Evolutionary conservation across 805 yeast species (phyloP).

Genomic region (Ogataea thermomethanolica): DNA sequence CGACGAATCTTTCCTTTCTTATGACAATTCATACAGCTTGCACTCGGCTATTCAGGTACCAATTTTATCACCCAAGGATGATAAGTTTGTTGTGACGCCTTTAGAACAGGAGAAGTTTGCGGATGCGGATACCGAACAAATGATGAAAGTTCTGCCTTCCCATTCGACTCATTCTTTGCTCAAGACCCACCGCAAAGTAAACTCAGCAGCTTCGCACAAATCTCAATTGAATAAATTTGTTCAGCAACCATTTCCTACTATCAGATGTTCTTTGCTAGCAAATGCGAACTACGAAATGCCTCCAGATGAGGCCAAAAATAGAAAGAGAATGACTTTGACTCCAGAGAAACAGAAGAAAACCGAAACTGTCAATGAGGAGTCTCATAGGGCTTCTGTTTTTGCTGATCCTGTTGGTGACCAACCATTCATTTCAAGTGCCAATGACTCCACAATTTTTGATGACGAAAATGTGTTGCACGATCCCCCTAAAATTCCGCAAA

Average conservation of each 20-base stretch:
- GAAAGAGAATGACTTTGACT: conserved; percentile 24
- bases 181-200: conserved; percentile 30
- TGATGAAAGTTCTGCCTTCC: conserved; percentile 3
- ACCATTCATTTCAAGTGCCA: background rate
- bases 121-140: conserved; percentile 27
- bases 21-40: conserved; percentile 29
- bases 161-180: conserved; percentile 17
- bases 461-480: conserved; percentile 11
- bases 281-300: conserved; percentile 29
- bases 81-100: conserved; percentile 11
- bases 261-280: conserved; percentile 28
- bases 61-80: conserved; percentile 23
- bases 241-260: conserved; percentile 20
- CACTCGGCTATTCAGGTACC: conserved; percentile 33
- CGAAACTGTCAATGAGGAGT: conserved; percentile 2
- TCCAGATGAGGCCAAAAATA: conserved; percentile 16
- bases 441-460: conserved; percentile 19
- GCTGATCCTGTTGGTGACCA: conserved; percentile 29
- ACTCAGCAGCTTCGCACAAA: conserved; percentile 23
- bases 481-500: conserved; percentile 5
- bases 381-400: conserved; percentile 20
- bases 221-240: conserved; percentile 20
- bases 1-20: conserved; percentile 25
- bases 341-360: conserved; percentile 22
- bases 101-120: conserved; percentile 25